These are phyloP conservation scores for Nymphaea colorata DNA, from an alignment of 164 flowering plant genomes.

Conservation along the genomic window DNA sequence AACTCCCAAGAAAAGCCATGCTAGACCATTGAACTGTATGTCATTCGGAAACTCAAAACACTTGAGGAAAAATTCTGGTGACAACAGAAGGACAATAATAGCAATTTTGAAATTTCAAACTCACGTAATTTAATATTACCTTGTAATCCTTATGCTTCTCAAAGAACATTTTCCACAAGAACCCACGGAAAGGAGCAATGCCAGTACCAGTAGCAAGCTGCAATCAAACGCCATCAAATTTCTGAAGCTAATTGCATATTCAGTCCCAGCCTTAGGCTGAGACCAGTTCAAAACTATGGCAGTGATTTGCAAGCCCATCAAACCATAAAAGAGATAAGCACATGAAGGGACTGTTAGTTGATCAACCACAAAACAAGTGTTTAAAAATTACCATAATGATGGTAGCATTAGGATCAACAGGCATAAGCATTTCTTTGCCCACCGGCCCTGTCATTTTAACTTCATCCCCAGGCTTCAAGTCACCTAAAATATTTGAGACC, in stretches of 20 bases:
- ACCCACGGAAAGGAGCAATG: constrained; percentile 88
- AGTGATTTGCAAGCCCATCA: too few relatives aligned
- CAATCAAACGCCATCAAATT: constrained; percentile 1
- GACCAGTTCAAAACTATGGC: neutral
- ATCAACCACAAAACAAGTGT: neutral
- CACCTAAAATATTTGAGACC: constrained; percentile 33
- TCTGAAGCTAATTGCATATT: too few relatives aligned
- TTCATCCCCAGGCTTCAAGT: constrained; percentile 84
- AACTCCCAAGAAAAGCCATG: constrained; percentile 99
- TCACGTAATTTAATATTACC: constrained; percentile 23
- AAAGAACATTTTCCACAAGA: constrained; percentile 98
- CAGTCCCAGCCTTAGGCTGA: too few relatives aligned
- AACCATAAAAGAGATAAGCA: neutral
- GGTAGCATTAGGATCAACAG: constrained; percentile 86
- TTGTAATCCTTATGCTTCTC: constrained; percentile 93
- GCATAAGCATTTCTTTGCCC: constrained; percentile 99
- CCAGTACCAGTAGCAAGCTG: constrained; percentile 99
- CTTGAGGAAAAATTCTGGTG: neutral
- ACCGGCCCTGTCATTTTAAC: constrained; percentile 91
- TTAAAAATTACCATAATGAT: constrained; percentile 61
- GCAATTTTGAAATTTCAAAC: neutral
- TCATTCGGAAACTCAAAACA: neutral
- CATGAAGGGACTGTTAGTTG: neutral
- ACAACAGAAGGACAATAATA: neutral
- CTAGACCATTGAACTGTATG: constrained; percentile 88